Base-by-base conservation (phyloP, 805 yeast species). In the Ogataea kodamae region DNA sequence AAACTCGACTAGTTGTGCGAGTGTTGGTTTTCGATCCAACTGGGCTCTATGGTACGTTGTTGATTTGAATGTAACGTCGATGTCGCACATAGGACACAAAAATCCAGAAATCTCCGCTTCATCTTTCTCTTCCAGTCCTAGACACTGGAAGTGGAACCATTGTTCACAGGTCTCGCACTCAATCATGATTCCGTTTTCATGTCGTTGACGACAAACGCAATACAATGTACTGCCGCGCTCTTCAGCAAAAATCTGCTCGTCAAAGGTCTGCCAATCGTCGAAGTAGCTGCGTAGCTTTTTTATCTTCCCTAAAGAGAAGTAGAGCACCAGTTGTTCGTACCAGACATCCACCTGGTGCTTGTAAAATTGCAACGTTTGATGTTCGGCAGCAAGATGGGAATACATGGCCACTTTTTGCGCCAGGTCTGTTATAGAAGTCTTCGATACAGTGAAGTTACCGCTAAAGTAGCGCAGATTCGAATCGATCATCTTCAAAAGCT, bases 91-190 rank as follows among this genome's bases (percentile, higher is more conserved):
- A 1, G 80, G 71, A 57, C 86, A 78, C 9, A 67, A 54, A 44
- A 68, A 78, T 8, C 54, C 56, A 21, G 57, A 63, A 24, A 60
- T 57, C 3, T 43, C 46, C n/a, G 57, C 63, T 21, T 61, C 47
- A 21, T 37, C 43, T 21, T 38, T 38, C 17, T 45, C 50, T 24
- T 42, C 39, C 24, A 64, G 49, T 31, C 68, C 68, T 26, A 81
- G 62, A 55, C 89, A 81, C 10, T 56, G 57, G 28, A 71, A 68
- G 50, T 81, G 89, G 49, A 74, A 81, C 88, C 88, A 80, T 47
- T 80, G 86, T 33, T 70, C 64, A 54, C 90, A 82, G 11, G 54
- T 57, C 42, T 80, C 88, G 58, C 89, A 81, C 39, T 74, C 81
- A 27, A 79, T 73, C 84, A 80, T 80, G 0, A 72, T 68, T 5